A percentile compares a stretch with the other conserved stretches of the same genome.
Evolutionary conservation across 2,329 filamentous ascomycete species (phyloP).

Genomic region (Diaporthe sp.): DNA sequence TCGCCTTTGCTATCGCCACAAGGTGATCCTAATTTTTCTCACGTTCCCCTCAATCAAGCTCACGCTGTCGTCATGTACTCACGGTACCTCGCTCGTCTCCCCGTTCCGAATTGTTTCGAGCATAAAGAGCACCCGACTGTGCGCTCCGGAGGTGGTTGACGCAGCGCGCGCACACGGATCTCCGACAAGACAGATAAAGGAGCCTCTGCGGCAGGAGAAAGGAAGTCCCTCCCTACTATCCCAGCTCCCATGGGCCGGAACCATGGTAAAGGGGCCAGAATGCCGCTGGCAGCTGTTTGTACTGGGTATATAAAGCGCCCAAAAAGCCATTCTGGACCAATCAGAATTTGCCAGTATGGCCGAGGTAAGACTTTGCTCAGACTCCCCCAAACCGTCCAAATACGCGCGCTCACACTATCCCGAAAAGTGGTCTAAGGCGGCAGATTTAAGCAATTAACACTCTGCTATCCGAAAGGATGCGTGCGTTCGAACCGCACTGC

Average conservation of each 20-base stretch:
- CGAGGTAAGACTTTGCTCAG: conserved; percentile 34
- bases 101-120: not conserved
- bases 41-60: not conserved
- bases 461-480: conserved; percentile 42
- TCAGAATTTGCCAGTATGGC: conserved; percentile 39
- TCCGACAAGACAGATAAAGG: not conserved
- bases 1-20: not conserved
- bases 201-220: not conserved
- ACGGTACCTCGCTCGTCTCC: not conserved
- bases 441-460: conserved; percentile 39
- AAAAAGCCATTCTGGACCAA: conserved; percentile 10
- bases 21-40: not conserved
- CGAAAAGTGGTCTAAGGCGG: conserved; percentile 37
- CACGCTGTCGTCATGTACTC: not conserved
- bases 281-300: no score
- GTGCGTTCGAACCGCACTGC: conserved; percentile 42
- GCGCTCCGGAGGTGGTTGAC: not conserved
- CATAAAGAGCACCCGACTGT: not conserved
- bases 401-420: conserved; percentile 34
- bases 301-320: not conserved
- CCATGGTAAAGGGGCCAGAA: no score
- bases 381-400: not conserved
- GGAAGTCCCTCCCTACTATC: no score
- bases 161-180: not conserved
- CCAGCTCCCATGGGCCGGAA: no score